Base-by-base conservation (phyloP, 805 yeast genomes). In the Monosporozyma unispora region DNA sequence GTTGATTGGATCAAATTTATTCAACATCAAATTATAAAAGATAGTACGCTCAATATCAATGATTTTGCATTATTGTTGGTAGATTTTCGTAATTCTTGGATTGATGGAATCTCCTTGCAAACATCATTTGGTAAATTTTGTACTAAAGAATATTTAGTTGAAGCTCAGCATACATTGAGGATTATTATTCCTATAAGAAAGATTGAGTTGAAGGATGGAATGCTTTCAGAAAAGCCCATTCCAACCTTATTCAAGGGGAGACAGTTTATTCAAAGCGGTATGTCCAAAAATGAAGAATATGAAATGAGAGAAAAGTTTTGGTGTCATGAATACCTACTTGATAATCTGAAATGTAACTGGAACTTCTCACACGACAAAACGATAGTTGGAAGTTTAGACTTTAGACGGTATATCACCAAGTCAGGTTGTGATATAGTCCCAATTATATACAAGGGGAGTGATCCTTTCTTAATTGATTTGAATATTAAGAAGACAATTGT, bases 41-140 rank as follows among this genome's bases (percentile, higher is more conserved):
- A 52, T 11, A 16, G 31, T 16, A 45, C 50, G 12, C 50, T 69
- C 19, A 67, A 66, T 7, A 62, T 74, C 46, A 68, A 77, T 2
- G 80, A 79, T 45, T 87, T 75, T 62, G 81, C 84, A 53, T 66
- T 84, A 44, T 68, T 85, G 48, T 73, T 87, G 0, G 59, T 91
- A 12, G 98, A 93, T 62, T 66, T 93, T 50, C 76, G 88, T 54
- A 91, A 93, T 62, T 74, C 85, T 2, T 90, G 96, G 93, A 73
- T 77, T 6, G 82, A 81, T 45, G 75, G 76, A 27, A 64, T 79
- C 51, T 56, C 60, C 8, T 59, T 73, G 3, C 56, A 65, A 2
- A 51, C 77, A 10, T 54, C 56, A 1, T 71, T 69, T 51, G 64
- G 64, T 16, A 64, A 67, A 4, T 65, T 60, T 19, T 39, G 48